These are phyloP conservation scores for Cyberlindnera petersonii DNA, from an alignment of 805 yeast genomes.

Conservation along the genomic window DNA sequence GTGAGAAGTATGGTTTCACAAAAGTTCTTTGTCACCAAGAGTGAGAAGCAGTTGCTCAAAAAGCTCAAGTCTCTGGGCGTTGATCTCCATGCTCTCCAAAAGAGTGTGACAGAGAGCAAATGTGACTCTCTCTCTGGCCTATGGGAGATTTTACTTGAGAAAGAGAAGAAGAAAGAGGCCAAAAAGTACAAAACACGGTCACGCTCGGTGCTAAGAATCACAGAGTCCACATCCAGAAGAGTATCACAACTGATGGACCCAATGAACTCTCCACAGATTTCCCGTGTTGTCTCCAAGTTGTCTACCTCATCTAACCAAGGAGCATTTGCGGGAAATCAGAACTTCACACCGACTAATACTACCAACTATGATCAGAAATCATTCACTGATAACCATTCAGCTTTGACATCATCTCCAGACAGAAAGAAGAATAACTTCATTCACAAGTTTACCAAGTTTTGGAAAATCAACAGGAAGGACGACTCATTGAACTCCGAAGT, in stretches of 20 bases:
- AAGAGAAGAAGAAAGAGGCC: slow-evolving; percentile 32
- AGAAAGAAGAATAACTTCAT: slow-evolving; percentile 31
- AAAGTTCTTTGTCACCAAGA: slow-evolving; percentile 50
- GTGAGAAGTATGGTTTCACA: slow-evolving; percentile 34
- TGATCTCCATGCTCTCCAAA: slow-evolving; percentile 55
- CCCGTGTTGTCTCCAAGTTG: slow-evolving; percentile 27
- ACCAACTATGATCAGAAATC: slow-evolving; percentile 2
- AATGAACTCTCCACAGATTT: slow-evolving; percentile 23
- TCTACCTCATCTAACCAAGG: slow-evolving; percentile 7
- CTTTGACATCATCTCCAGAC: slow-evolving; percentile 20
- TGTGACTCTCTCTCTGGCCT: slow-evolving; percentile 73
- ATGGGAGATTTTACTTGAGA: slow-evolving; percentile 64
- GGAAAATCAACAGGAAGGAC: slow-evolving; percentile 27
- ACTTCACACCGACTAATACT: slow-evolving; percentile 3
- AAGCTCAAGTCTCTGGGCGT: slow-evolving; percentile 58
- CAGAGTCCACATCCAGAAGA: slow-evolving; percentile 28
- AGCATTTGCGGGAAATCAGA: slow-evolving; percentile 1
- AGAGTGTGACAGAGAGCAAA: slow-evolving; percentile 52
- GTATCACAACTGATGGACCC: slow-evolving; percentile 28
- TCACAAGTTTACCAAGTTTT: slow-evolving; percentile 31
- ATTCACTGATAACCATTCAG: slow-evolving; percentile 5
- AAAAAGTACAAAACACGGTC: slow-evolving; percentile 33
- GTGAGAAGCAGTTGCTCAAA: slow-evolving; percentile 61
- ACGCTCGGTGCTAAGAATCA: slow-evolving; percentile 30
- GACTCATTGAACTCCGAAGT: slow-evolving; percentile 8